A percentile compares a stretch with the other conserved stretches of the same genome.
phyloP scores from a whole-genome alignment of 441 rosid genomes.

The Pelargonium cotyledonis region DNA sequence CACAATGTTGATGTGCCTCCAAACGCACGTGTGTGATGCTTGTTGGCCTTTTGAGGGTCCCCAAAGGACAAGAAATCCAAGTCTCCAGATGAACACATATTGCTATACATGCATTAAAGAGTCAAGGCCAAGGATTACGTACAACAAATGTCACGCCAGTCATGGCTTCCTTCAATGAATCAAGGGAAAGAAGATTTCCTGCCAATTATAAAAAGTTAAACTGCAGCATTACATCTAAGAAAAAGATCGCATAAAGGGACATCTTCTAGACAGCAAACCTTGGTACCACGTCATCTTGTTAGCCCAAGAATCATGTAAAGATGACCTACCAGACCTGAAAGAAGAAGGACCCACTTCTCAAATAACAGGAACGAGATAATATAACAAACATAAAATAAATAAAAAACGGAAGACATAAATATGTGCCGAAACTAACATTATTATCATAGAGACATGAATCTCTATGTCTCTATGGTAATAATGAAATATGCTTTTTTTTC shows the following conservation, averaged over 20 bases:
- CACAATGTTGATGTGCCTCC: neutral
- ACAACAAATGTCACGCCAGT: conserved; percentile 83
- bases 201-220: conserved; percentile 19
- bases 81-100: neutral
- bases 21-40: neutral
- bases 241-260: conserved; percentile 8
- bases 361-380: neutral
- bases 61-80: neutral
- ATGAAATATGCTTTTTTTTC: neutral
- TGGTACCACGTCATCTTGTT: conserved; percentile 69
- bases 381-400: neutral
- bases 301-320: conserved; percentile 73
- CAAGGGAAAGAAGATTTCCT: conserved; percentile 86
- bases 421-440: neutral
- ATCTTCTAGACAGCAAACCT: conserved; percentile 41
- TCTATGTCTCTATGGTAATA: neutral
- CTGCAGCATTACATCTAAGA: conserved; percentile 7
- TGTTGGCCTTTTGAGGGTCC: neutral
- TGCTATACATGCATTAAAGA: neutral
- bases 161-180: conserved; percentile 77
- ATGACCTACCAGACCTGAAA: conserved; percentile 73
- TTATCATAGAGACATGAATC: neutral
- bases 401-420: neutral
- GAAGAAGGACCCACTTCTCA: conserved; percentile 14
- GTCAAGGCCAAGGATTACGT: conserved; percentile 26